A percentile compares a stretch with the other conserved stretches of the same genome.
phyloP scores from a whole-genome alignment of 352 stramenopile genomes.

The Phytophthora capsici region DNA sequence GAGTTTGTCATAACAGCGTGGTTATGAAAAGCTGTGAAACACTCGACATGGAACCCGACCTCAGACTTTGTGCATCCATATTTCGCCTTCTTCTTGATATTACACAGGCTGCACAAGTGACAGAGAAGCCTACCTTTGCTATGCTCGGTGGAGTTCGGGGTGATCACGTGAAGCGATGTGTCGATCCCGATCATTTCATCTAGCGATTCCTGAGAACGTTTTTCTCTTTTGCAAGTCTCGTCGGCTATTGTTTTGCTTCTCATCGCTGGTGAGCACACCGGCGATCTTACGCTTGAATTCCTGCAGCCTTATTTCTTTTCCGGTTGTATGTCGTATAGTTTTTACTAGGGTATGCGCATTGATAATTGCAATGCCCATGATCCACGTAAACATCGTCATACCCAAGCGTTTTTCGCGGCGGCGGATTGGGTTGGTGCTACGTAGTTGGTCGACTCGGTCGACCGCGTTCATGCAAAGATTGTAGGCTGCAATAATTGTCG shows the following conservation, averaged over 20 bases:
- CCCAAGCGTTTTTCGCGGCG: constrained; percentile 11
- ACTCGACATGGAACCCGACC: constrained; percentile 20
- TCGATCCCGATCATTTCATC: constrained; percentile 8
- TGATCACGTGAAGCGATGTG: constrained; percentile 14
- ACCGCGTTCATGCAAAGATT: constrained; percentile 18
- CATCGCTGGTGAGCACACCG: neutral
- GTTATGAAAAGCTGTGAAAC: constrained; percentile 15
- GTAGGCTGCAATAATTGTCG: constrained; percentile 9
- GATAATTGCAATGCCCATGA: constrained; percentile 19
- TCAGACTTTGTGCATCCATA: constrained; percentile 19
- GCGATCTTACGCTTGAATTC: constrained; percentile 2
- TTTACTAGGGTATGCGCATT: constrained; percentile 4
- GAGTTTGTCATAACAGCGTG: constrained; percentile 3
- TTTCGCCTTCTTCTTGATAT: constrained; percentile 10
- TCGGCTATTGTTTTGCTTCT: neutral
- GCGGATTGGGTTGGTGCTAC: constrained; percentile 12
- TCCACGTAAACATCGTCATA: constrained; percentile 20
- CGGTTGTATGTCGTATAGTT: neutral
- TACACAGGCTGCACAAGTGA: constrained; percentile 10
- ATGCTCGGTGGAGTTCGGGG: constrained; percentile 3
- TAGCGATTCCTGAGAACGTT: neutral
- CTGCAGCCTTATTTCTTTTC: neutral
- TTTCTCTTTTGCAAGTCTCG: neutral
- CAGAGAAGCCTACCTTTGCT: constrained; percentile 14
- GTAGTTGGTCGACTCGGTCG: constrained; percentile 20